Percentiles rank a stretch among this genome's conserved stretches.
Evolutionary conservation across 441 rosid genomes (phyloP).

Genomic region (Theobroma grandiflorum): DNA sequence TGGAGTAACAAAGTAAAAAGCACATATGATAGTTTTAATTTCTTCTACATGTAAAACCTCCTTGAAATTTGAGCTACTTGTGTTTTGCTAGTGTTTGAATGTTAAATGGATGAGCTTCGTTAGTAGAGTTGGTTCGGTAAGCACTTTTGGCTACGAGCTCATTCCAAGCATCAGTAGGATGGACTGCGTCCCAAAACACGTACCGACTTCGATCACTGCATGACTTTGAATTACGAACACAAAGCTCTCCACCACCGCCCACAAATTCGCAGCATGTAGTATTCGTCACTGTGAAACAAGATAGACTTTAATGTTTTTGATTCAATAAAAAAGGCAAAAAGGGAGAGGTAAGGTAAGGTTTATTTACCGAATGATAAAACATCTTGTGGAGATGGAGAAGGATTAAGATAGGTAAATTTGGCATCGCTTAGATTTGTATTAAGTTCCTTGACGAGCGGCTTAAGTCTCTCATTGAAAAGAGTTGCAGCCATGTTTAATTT

Average conservation of each 20-base stretch:
- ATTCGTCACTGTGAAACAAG: constrained; percentile 33
- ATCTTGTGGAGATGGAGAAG: not conserved
- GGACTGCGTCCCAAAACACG: constrained; percentile 63
- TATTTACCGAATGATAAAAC: not conserved
- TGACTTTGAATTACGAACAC: constrained; percentile 36
- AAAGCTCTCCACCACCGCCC: constrained; percentile 35
- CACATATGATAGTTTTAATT: too few relatives aligned
- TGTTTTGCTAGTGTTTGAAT: not conserved
- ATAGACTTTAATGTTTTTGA: not conserved
- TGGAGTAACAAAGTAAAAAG: too few relatives aligned
- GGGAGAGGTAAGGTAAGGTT: not conserved
- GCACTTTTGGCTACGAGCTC: constrained; percentile 27
- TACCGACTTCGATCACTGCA: constrained; percentile 38
- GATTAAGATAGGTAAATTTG: constrained; percentile 39
- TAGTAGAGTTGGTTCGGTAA: not conserved
- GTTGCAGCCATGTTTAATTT: constrained; percentile 34
- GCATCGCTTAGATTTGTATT: constrained; percentile 37
- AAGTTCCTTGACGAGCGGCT: constrained; percentile 34
- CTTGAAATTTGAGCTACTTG: too few relatives aligned
- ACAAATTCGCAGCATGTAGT: constrained; percentile 48
- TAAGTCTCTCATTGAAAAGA: constrained; percentile 42
- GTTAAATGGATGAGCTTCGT: not conserved
- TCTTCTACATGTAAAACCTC: too few relatives aligned
- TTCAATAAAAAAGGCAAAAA: not conserved
- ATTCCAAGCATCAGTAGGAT: constrained; percentile 54